A percentile compares a stretch with the other conserved stretches of the same genome.
phyloP scores from a whole-genome alignment of 352 stramenopile species.

The Peronospora belbahrii region DNA sequence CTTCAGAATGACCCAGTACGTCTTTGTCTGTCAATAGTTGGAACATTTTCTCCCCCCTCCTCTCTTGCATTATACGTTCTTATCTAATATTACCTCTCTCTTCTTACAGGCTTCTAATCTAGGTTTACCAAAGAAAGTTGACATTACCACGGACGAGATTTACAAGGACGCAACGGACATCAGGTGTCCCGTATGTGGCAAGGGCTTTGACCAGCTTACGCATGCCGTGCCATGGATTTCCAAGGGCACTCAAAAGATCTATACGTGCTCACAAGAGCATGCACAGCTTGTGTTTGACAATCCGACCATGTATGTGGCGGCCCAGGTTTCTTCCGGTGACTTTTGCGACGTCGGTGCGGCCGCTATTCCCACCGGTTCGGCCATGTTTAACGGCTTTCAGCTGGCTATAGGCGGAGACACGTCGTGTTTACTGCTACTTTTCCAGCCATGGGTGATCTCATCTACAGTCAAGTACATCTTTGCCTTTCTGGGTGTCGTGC shows the following conservation, averaged over 20 bases:
- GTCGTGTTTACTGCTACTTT: constrained; percentile 67
- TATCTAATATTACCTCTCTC: not conserved
- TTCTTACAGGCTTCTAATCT: constrained; percentile 28
- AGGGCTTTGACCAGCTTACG: constrained; percentile 48
- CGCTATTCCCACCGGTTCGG: constrained; percentile 37
- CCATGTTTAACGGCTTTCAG: constrained; percentile 85
- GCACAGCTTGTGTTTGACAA: constrained; percentile 45
- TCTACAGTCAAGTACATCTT: constrained; percentile 66
- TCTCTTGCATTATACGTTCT: not conserved
- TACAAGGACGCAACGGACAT: constrained; percentile 56
- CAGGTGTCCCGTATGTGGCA: constrained; percentile 60
- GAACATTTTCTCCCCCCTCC: not conserved
- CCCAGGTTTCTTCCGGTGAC: constrained; percentile 20
- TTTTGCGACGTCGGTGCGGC: constrained; percentile 50
- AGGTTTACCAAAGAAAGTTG: constrained; percentile 29
- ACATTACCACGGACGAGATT: constrained; percentile 57
- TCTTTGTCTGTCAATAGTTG: not conserved
- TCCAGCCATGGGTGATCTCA: constrained; percentile 70
- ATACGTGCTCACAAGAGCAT: constrained; percentile 59
- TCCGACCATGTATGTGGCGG: constrained; percentile 37
- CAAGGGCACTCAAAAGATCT: constrained; percentile 65
- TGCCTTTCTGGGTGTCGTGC: constrained; percentile 60
- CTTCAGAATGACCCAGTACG: constrained; percentile 69
- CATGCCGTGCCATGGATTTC: constrained; percentile 72
- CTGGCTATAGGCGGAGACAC: constrained; percentile 48